These are phyloP conservation scores for Nicotiana attenuata DNA, from an alignment of 257 asterid genomes.

Conservation along the genomic window DNA sequence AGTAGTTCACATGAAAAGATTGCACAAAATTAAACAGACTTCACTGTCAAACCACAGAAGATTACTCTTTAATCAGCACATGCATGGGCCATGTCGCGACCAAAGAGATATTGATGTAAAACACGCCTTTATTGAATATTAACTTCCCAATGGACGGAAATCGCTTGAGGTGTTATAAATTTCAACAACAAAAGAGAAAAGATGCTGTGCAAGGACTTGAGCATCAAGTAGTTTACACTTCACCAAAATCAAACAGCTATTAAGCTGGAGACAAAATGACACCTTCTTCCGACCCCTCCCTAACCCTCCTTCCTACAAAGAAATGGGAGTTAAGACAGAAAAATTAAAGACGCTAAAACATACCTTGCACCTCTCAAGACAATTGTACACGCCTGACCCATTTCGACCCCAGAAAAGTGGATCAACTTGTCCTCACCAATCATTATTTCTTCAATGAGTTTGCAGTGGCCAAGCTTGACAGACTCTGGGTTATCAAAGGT, in stretches of 20 bases:
- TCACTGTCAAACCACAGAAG: background rate
- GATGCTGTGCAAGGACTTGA: background rate
- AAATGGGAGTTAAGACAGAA: background rate
- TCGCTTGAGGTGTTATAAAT: background rate
- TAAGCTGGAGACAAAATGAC: background rate
- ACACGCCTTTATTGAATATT: background rate
- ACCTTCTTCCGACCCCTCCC: background rate
- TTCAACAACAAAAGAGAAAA: background rate
- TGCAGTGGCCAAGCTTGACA: slow-evolving; percentile 85
- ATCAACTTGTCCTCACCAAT: slow-evolving; percentile 93
- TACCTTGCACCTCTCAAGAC: slow-evolving; percentile 96
- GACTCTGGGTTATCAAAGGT: slow-evolving; percentile 96
- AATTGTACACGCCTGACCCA: slow-evolving; percentile 97
- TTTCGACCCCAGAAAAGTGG: slow-evolving; percentile 88
- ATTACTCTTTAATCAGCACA: background rate
- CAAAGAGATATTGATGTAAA: background rate
- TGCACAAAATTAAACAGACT: background rate
- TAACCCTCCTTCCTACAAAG: background rate
- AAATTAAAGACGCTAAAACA: background rate
- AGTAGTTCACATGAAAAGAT: background rate
- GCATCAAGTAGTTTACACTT: background rate
- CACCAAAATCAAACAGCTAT: background rate
- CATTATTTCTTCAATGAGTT: slow-evolving; percentile 91
- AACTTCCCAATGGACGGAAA: background rate
- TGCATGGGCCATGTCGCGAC: background rate